Evolutionary conservation across 768 basidiomycete genomes (phyloP).

Genomic region (Tephrocybe rancida): DNA sequence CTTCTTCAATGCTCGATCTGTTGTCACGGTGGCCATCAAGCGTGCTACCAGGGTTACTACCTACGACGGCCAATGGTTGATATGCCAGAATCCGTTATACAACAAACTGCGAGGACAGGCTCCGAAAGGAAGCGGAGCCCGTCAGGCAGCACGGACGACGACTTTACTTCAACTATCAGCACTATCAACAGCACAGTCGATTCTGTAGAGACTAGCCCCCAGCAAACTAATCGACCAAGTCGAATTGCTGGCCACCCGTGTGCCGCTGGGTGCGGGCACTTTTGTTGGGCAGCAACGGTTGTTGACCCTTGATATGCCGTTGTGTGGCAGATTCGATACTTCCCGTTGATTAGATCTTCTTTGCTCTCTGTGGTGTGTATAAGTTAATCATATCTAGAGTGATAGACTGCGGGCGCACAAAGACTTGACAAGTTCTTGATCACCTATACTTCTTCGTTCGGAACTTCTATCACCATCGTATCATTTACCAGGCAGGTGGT

Average conservation of each 20-base stretch:
- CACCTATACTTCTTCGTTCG: background rate
- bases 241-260: conserved; percentile 62
- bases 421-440: conserved; percentile 1
- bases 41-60: conserved; percentile 75
- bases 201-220: conserved; percentile 20
- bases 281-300: conserved; percentile 66
- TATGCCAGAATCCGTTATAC: conserved; percentile 32
- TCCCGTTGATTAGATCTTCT: background rate
- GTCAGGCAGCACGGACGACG: conserved; percentile 27
- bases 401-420: background rate
- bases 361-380: background rate
- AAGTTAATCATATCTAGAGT: background rate
- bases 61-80: conserved; percentile 57
- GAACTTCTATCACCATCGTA: background rate
- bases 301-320: conserved; percentile 12
- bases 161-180: conserved; percentile 21
- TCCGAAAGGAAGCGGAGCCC: conserved; percentile 16
- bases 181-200: conserved; percentile 21
- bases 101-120: conserved; percentile 9
- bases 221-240: conserved; percentile 9
- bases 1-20: conserved; percentile 79
- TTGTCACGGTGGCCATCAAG: conserved; percentile 79
- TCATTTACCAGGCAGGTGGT: background rate
- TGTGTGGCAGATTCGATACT: background rate
- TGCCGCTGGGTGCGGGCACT: conserved; percentile 83